Conservation (phyloP, 331 rosid species). For the Malus hybrid region DNA sequence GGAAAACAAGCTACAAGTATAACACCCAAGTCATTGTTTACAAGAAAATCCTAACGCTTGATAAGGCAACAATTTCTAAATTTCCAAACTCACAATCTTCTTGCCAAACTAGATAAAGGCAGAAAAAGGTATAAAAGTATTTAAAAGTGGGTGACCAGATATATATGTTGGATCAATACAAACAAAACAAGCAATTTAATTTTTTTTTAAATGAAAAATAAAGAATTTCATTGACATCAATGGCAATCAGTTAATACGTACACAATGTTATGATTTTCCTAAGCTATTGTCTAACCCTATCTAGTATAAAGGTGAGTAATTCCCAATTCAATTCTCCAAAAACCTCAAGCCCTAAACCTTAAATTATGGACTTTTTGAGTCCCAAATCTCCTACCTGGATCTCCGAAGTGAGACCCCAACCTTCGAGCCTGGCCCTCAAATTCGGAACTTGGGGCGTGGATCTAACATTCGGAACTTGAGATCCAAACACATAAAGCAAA, state of each 20-base stretch:
- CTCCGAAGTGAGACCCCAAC: too few species aligned
- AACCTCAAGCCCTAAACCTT: too few species aligned
- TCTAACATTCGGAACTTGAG: too few species aligned
- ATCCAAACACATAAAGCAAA: too few species aligned
- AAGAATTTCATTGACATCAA: neutral
- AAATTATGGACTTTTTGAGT: too few species aligned
- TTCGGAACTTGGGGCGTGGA: too few species aligned
- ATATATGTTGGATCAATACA: neutral
- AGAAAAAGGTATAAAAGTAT: neutral
- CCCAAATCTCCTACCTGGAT: too few species aligned
- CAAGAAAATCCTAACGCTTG: neutral
- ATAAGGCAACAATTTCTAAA: neutral
- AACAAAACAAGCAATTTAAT: neutral
- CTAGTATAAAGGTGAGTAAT: too few species aligned
- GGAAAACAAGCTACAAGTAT: neutral
- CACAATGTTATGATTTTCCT: neutral
- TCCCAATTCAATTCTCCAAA: too few species aligned
- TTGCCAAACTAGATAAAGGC: neutral
- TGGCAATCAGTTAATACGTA: neutral
- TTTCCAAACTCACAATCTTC: neutral
- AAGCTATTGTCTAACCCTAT: neutral
- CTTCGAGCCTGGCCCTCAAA: too few species aligned
- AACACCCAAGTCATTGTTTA: neutral
- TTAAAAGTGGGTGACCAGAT: neutral
- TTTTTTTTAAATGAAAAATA: too few species aligned